Evolutionary conservation across 768 basidiomycete genomes (phyloP).

Genomic region (Cantharellus anzutake): DNA sequence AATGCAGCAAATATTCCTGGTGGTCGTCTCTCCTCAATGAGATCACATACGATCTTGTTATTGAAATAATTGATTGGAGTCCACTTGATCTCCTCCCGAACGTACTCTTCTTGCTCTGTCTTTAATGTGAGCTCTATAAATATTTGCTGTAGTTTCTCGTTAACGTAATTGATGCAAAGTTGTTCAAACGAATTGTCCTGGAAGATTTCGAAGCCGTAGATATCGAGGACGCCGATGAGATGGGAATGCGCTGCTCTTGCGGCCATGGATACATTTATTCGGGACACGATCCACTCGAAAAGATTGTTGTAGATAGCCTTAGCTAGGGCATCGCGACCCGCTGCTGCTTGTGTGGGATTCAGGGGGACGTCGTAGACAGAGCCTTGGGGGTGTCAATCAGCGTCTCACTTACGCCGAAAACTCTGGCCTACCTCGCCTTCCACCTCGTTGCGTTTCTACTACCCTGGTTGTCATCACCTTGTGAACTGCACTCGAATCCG

Average conservation of each 20-base stretch:
- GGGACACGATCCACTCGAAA: constrained; percentile 97
- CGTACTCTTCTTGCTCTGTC: constrained; percentile 98
- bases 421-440: constrained; percentile 42
- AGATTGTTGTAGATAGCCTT: constrained; percentile 97
- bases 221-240: constrained; percentile 91
- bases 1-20: constrained; percentile 95
- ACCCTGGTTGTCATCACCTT: constrained; percentile 73
- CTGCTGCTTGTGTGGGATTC: constrained; percentile 76
- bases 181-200: constrained; percentile 60
- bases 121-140: constrained; percentile 98
- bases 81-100: constrained; percentile 97
- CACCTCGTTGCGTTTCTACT: constrained; percentile 85
- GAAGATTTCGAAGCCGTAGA: constrained; percentile 98
- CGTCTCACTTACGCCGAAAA: background rate
- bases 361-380: constrained; percentile 94
- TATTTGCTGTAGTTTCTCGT: constrained; percentile 98
- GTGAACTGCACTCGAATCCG: constrained; percentile 55
- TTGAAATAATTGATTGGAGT: constrained; percentile 98
- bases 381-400: constrained; percentile 12
- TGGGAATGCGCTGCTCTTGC: constrained; percentile 52
- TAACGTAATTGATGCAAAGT: constrained; percentile 99
- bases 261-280: constrained; percentile 94
- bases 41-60: constrained; percentile 92
- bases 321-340: constrained; percentile 79
- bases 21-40: constrained; percentile 91